Conservation (phyloP, 2,329 filamentous ascomycete species). For the Zasmidium cellare region DNA sequence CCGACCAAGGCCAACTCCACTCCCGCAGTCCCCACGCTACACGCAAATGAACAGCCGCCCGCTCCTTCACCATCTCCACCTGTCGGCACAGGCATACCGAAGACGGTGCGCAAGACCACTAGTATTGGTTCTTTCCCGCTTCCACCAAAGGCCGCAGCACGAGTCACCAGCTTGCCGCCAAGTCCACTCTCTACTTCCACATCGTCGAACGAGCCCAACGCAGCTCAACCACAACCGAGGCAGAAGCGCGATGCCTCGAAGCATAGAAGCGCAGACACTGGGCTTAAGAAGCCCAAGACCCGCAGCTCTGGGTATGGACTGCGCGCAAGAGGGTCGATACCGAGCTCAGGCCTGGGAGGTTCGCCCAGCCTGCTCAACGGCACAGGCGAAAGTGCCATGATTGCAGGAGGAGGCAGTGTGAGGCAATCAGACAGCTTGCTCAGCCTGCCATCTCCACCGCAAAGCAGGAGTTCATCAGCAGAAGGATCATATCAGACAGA, state of each 20-base stretch:
- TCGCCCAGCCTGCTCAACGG: slow-evolving; percentile 77
- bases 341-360: slow-evolving; percentile 48
- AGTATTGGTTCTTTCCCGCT: slow-evolving; percentile 95
- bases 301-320: slow-evolving; percentile 42
- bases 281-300: slow-evolving; percentile 28
- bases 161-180: slow-evolving; percentile 60
- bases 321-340: slow-evolving; percentile 45
- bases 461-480: slow-evolving; percentile 87
- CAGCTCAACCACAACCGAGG: slow-evolving; percentile 34
- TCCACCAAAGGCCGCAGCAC: slow-evolving; percentile 69
- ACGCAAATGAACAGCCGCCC: slow-evolving; percentile 40
- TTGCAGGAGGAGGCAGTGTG: slow-evolving; percentile 60
- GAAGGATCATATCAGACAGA: slow-evolving; percentile 91
- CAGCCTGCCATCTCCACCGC: slow-evolving; percentile 77
- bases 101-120: slow-evolving; percentile 78
- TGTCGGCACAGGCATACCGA: slow-evolving; percentile 38
- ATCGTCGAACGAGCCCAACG: slow-evolving; percentile 35
- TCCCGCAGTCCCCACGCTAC: slow-evolving; percentile 55
- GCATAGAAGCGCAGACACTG: slow-evolving; percentile 33
- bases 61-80: slow-evolving; percentile 15
- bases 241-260: slow-evolving; percentile 31
- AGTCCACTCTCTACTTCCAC: slow-evolving; percentile 54
- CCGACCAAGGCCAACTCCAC: slow-evolving; percentile 48
- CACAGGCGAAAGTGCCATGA: slow-evolving; percentile 73
- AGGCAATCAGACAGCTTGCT: slow-evolving; percentile 74